phyloP scores from a whole-genome alignment of 441 rosid genomes.

The Cnidoscolus chayamansa region DNA sequence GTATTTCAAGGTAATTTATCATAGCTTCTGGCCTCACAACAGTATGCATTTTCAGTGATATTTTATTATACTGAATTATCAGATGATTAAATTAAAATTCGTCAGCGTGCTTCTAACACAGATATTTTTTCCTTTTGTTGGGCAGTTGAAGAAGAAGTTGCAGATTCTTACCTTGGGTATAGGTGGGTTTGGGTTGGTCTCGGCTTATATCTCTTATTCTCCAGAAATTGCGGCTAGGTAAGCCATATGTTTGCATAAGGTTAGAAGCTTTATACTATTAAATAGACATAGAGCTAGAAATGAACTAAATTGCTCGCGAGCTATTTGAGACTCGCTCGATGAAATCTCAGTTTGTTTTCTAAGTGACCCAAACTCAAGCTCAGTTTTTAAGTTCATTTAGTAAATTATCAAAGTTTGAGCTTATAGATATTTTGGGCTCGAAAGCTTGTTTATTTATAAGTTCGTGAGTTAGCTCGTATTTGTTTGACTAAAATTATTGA shows the following conservation, averaged over 20 bases:
- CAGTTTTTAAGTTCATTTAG: too few species aligned
- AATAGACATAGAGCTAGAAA: too few species aligned
- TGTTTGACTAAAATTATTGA: too few species aligned
- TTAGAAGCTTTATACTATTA: not conserved
- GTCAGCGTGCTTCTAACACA: not conserved
- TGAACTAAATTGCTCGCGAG: too few species aligned
- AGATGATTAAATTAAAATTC: not conserved
- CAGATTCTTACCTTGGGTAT: constrained; percentile 67
- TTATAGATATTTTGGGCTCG: too few species aligned
- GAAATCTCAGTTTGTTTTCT: too few species aligned
- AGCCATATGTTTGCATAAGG: constrained; percentile 18
- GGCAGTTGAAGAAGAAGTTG: constrained; percentile 66
- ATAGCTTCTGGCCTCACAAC: not conserved
- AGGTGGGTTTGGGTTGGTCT: constrained; percentile 76
- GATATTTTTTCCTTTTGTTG: not conserved
- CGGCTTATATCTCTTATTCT: constrained; percentile 72
- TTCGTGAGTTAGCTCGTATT: too few species aligned
- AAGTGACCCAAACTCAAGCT: too few species aligned
- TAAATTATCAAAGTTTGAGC: too few species aligned
- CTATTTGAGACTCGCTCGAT: too few species aligned
- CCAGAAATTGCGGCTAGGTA: constrained; percentile 85
- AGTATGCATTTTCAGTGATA: not conserved
- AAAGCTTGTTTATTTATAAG: too few species aligned
- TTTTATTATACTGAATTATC: not conserved
- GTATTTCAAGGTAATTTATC: constrained; percentile 52